Evolutionary conservation across 768 basidiomycete species (phyloP).

Genomic region (Zangia roseola): DNA sequence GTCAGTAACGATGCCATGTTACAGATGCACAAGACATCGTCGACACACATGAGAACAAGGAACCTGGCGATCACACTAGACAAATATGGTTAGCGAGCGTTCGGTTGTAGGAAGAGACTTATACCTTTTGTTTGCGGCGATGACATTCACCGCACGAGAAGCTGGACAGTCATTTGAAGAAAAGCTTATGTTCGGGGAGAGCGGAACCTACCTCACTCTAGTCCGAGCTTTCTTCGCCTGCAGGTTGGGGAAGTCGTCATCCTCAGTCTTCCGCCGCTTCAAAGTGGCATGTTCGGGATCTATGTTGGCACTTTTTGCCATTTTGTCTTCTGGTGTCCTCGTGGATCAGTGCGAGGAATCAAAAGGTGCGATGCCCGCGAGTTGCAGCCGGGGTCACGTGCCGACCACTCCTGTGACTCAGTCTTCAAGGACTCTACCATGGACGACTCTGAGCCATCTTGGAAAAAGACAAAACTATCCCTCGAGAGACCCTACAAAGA

Average conservation of each 20-base stretch:
- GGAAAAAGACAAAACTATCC: slow-evolving; percentile 63
- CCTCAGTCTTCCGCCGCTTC: slow-evolving; percentile 66
- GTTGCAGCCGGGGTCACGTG: slow-evolving; percentile 24
- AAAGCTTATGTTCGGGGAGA: slow-evolving; percentile 1
- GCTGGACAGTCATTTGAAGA: slow-evolving; percentile 36
- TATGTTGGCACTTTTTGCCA: slow-evolving; percentile 28
- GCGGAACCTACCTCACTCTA: slow-evolving; percentile 64
- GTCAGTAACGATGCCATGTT: slow-evolving; percentile 8
- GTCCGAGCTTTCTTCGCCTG: slow-evolving; percentile 65
- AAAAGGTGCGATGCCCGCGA: background rate
- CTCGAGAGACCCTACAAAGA: slow-evolving; percentile 83
- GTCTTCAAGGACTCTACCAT: background rate
- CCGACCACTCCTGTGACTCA: background rate
- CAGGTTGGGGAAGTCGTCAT: slow-evolving; percentile 45
- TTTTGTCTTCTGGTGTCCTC: slow-evolving; percentile 21
- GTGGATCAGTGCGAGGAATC: slow-evolving; percentile 33
- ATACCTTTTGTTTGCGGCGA: slow-evolving; percentile 83
- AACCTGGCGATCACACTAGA: slow-evolving; percentile 79
- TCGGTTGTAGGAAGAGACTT: slow-evolving; percentile 10
- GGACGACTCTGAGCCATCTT: slow-evolving; percentile 38
- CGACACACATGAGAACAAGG: slow-evolving; percentile 75
- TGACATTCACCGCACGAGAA: slow-evolving; percentile 89
- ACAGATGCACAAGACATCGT: slow-evolving; percentile 18
- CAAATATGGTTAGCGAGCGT: slow-evolving; percentile 16
- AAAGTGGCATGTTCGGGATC: slow-evolving; percentile 34